phyloP scores from a whole-genome alignment of 768 basidiomycete species.

The Arthromyces matolae region DNA sequence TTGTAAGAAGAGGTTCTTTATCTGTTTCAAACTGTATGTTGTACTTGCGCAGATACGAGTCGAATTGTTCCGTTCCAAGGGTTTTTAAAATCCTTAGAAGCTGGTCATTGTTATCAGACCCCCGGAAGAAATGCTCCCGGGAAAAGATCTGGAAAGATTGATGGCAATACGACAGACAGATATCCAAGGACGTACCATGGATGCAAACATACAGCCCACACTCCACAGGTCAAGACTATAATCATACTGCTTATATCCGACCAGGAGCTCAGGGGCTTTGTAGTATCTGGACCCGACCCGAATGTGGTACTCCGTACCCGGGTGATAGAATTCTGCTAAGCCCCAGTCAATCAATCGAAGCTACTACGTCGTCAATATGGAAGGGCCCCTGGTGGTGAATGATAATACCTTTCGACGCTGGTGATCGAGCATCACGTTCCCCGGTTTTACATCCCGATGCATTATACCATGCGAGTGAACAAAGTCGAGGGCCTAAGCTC shows the following conservation, averaged over 20 bases:
- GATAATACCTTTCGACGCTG: conserved; percentile 50
- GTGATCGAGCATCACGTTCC: conserved; percentile 75
- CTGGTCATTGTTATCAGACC: conserved; percentile 71
- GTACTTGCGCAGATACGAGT: conserved; percentile 55
- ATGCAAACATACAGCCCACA: conserved; percentile 70
- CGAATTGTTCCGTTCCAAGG: conserved; percentile 65
- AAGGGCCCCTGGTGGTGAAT: neutral
- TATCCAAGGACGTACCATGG: conserved; percentile 48
- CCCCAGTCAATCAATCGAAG: conserved; percentile 72
- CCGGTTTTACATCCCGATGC: conserved; percentile 48
- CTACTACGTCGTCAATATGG: conserved; percentile 24
- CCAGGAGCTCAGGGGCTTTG: conserved; percentile 70
- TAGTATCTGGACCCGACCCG: conserved; percentile 70
- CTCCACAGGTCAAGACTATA: conserved; percentile 74
- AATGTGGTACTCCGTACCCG: conserved; percentile 66
- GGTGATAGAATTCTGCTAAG: conserved; percentile 73
- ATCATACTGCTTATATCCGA: conserved; percentile 70
- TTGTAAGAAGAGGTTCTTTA: conserved; percentile 50
- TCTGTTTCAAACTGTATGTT: conserved; percentile 65
- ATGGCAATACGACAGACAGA: neutral
- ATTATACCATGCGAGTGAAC: conserved; percentile 71
- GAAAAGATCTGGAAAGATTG: conserved; percentile 52
- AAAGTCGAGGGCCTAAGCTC: conserved; percentile 54
- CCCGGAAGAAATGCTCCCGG: conserved; percentile 74
- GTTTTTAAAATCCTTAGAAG: conserved; percentile 66